Evolutionary conservation across 208 protist genomes (phyloP), one percentile per base, ranked within the genome.

Genomic region (Trypanosoma brucei): DNA sequence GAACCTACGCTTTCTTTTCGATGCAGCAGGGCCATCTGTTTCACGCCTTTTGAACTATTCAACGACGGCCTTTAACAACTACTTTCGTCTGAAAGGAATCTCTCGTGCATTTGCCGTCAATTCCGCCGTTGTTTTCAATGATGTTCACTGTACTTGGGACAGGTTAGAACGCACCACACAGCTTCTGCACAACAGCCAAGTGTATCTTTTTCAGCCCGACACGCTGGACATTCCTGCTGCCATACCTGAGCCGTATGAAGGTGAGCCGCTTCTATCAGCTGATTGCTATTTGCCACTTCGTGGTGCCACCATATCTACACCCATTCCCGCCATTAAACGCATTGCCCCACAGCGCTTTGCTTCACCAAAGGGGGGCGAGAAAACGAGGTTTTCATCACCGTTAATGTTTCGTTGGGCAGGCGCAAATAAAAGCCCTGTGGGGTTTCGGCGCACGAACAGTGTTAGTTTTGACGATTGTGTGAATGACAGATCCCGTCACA

Each of bases 151-250:
- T 50, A 68, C 58, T n/a, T 93, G 86, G 86, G 72, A 83, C 8
- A 51, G 70, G 6, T 64, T 93, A 7, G 76, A 86, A 56, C 60
- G 61, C 49, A 58, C 69, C 0, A 67, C 65, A 30, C 80, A 88
- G 67, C 56, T 90, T 5, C 51, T 76, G 14, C 72, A 74, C 56
- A 77, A 76, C 65, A 76, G 74, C 39, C 88, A 94, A 52, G 58
- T 92, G 48, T 94, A 94, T 59, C 39, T 88, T 1, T 89, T 94
- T 45, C 84, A 86, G 54, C 68, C 76, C 8, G 65, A 75, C 48
- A 55, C 68, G 2, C 9, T 65, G 4, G 82, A 88, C 39, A 22
- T 75, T 0, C 76, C 71, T 0, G 79, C 68, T 2, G 72, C 74
- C 13, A 83, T 90, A 33, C 78, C 69, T 3, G 77, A 86, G 42